Conservation (phyloP, 2,329 filamentous ascomycete species). For the Metarhizium sp. region DNA sequence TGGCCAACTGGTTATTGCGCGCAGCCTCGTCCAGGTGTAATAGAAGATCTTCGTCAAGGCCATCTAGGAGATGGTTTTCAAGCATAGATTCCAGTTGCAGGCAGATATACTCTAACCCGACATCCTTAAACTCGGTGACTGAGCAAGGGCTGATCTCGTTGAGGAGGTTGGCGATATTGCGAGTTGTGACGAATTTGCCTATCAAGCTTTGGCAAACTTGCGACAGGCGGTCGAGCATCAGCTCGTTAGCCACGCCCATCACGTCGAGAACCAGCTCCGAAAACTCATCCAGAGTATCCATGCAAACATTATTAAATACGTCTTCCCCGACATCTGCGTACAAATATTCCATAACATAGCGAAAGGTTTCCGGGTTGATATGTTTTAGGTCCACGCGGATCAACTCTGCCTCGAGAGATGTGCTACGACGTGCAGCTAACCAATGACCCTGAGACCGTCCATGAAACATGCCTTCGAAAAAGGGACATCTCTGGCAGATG, state of each 20-base stretch:
- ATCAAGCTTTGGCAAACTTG: conserved; percentile 82
- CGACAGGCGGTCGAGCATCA: conserved; percentile 87
- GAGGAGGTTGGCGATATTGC: conserved; percentile 77
- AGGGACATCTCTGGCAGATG: conserved; percentile 76
- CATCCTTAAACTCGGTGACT: conserved; percentile 77
- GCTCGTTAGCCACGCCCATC: conserved; percentile 80
- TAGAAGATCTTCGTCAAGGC: conserved; percentile 77
- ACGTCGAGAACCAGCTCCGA: conserved; percentile 86
- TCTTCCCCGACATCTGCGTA: conserved; percentile 77
- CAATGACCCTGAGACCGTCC: conserved; percentile 81
- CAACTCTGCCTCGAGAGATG: conserved; percentile 22
- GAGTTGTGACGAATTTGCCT: conserved; percentile 72
- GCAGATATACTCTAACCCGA: conserved; percentile 82
- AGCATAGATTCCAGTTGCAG: conserved; percentile 86
- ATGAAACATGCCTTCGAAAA: conserved; percentile 83
- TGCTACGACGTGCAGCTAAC: conserved; percentile 61
- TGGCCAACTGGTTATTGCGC: conserved; percentile 70
- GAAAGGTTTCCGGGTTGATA: conserved; percentile 62
- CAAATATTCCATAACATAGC: conserved; percentile 68
- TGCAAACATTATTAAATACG: conserved; percentile 69
- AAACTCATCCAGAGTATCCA: conserved; percentile 68
- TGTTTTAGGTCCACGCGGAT: conserved; percentile 77
- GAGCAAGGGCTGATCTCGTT: conserved; percentile 81
- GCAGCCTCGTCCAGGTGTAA: conserved; percentile 72
- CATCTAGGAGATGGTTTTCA: conserved; percentile 78